phyloP scores from a whole-genome alignment of 805 yeast genomes.

The Ogataea neopini region DNA sequence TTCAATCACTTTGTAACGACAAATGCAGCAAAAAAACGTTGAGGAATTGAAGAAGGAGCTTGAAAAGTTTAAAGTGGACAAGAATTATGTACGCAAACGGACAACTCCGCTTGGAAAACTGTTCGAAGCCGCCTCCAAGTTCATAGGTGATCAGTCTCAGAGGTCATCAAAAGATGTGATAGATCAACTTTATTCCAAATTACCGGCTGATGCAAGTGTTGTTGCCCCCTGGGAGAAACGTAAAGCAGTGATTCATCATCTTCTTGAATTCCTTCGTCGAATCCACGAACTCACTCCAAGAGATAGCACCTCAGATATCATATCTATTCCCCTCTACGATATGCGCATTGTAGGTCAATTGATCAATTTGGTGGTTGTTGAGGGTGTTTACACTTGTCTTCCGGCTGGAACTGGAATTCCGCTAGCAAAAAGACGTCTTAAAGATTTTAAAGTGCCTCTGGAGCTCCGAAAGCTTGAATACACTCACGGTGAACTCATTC shows the following conservation, averaged over 20 bases:
- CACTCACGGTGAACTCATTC: slow-evolving; percentile 18
- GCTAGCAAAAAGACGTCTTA: slow-evolving; percentile 56
- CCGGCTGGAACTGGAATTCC: slow-evolving; percentile 64
- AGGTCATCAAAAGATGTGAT: slow-evolving; percentile 6
- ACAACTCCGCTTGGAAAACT: slow-evolving; percentile 35
- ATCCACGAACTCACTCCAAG: slow-evolving; percentile 42
- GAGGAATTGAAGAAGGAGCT: slow-evolving; percentile 27
- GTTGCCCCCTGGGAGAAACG: slow-evolving; percentile 15
- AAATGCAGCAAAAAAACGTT: slow-evolving; percentile 14
- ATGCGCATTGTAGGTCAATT: slow-evolving; percentile 71
- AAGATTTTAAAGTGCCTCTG: slow-evolving; percentile 40
- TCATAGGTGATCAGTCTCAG: slow-evolving; percentile 12
- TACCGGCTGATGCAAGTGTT: not conserved
- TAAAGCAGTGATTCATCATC: slow-evolving; percentile 33
- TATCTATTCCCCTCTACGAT: slow-evolving; percentile 81
- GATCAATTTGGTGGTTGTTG: slow-evolving; percentile 62
- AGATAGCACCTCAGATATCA: slow-evolving; percentile 36
- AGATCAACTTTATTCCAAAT: slow-evolving; percentile 11
- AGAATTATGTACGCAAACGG: slow-evolving; percentile 28
- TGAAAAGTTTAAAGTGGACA: slow-evolving; percentile 24
- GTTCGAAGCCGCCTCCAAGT: slow-evolving; percentile 30
- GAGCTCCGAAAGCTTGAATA: slow-evolving; percentile 26
- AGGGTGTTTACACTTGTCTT: slow-evolving; percentile 69
- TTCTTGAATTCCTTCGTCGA: slow-evolving; percentile 39
- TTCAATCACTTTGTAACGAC: not conserved